Conservation (phyloP, 306 rosid species). For the Medicago ruthenica region DNA sequence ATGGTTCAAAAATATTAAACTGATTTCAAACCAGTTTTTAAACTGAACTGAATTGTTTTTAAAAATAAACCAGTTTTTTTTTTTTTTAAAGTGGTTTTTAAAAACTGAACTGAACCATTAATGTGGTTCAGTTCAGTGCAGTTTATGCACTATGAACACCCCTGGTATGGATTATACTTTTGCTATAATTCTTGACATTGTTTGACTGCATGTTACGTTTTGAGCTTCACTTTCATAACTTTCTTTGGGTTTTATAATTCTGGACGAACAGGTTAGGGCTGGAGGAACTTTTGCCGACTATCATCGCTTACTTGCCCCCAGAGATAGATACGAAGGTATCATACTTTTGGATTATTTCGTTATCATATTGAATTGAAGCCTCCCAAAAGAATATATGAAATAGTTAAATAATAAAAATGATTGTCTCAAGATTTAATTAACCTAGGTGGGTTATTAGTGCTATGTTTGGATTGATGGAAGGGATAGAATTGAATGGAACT, state of each 20-base stretch:
- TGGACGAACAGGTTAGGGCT: constrained; percentile 62
- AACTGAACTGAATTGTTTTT: too few relatives aligned
- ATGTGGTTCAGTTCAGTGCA: too few relatives aligned
- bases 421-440: too few relatives aligned
- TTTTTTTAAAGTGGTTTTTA: too few relatives aligned
- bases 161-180: neutral
- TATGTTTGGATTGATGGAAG: too few relatives aligned
- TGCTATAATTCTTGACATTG: constrained; percentile 20
- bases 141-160: too few relatives aligned
- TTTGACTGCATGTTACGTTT: constrained; percentile 33
- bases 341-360: constrained; percentile 4
- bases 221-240: constrained; percentile 37
- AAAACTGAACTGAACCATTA: too few relatives aligned
- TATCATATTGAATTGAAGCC: constrained; percentile 16
- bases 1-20: too few relatives aligned
- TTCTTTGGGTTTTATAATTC: constrained; percentile 27
- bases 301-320: constrained; percentile 75
- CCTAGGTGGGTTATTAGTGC: too few relatives aligned
- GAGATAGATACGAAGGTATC: constrained; percentile 70
- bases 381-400: constrained; percentile 4
- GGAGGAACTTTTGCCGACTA: constrained; percentile 62
- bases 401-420: neutral
- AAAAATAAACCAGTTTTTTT: too few relatives aligned
- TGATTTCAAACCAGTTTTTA: too few relatives aligned
- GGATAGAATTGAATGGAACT: too few relatives aligned